Percentiles rank a stretch among this genome's conserved stretches.
phyloP scores from a whole-genome alignment of 2,329 filamentous ascomycete genomes.

The Botrytis porri region DNA sequence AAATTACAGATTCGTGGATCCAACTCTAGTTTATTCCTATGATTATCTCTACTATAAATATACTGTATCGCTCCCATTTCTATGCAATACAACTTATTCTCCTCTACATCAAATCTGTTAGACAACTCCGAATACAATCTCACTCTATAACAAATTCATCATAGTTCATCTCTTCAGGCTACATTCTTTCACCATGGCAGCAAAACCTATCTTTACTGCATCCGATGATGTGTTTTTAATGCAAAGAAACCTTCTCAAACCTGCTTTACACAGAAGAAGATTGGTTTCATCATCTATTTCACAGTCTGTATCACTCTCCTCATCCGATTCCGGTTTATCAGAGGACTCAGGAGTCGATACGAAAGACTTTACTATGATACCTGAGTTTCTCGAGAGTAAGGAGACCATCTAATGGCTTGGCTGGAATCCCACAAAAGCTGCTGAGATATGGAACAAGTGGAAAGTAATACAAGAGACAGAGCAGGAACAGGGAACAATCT shows the following conservation, averaged over 20 bases:
- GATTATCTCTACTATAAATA: too few relatives aligned
- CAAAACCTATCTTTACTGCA: background rate
- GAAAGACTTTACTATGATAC: background rate
- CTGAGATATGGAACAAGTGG: background rate
- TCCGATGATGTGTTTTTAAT: background rate
- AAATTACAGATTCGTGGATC: too few relatives aligned
- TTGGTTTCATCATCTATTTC: background rate
- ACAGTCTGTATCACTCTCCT: background rate
- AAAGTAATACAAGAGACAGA: background rate
- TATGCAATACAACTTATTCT: too few relatives aligned
- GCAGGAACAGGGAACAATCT: background rate
- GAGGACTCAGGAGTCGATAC: background rate
- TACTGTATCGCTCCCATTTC: too few relatives aligned
- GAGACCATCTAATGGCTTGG: background rate
- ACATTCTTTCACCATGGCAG: background rate
- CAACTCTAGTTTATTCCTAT: too few relatives aligned
- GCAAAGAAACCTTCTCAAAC: background rate
- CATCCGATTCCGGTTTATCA: background rate
- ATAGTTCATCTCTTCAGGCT: too few relatives aligned
- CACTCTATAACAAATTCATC: too few relatives aligned
- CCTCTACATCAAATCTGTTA: too few relatives aligned
- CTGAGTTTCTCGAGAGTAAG: background rate
- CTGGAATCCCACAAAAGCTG: background rate
- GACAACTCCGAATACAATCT: too few relatives aligned
- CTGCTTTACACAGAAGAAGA: background rate